Base-by-base conservation (phyloP, 352 stramenopile species). In the Phytopythium cucurbitacearum region DNA sequence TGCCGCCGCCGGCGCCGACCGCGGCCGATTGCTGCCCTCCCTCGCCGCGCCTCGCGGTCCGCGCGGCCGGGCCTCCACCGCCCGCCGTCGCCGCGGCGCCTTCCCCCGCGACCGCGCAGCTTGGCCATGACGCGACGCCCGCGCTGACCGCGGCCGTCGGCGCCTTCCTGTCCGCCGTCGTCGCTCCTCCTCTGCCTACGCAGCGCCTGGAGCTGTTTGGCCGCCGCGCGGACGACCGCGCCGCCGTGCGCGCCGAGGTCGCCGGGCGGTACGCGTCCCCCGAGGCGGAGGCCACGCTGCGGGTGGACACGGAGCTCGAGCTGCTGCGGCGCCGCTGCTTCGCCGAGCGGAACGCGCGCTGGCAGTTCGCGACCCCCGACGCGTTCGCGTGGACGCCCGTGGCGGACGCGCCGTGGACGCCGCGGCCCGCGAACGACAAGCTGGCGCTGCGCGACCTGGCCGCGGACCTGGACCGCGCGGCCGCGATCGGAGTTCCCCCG, bases 271-370 rank as follows among this genome's bases (percentile, higher is more conserved):
- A 85, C 59, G 57, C 48, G 9, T 36, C 57, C 47, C 68, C 72
- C 8, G 47, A 84, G 28, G 71, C 56, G 40, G 81, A 92, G 62
- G 81, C 85, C 73, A 88, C 76, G 57, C 69, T 92, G 52, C 79
- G 80, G 49, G 75, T 87, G 36, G 82, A 92, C 69, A 86, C 73
- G 46, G 77, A 90, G 59, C 61, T 92, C 35, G 82, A 92, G 64
- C 59, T 91, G 40, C 56, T 88, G 54, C 76, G 82, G 3, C 76
- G 70, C 36, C 67, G 74, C 47, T 92, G 82, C 74, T 92, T 92
- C 58, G 75, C 76, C 10, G 67, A 81, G 42, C 82, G 82, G 57
- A 92, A 92, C 36, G 73, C 78, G 39, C 73, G 73, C 53, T 90
- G 80, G 79, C 49, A 59, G 16, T 66, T 67, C 60, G 40, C 58